Conservation (phyloP, 305 asterid genomes). For the Striga hermonthica region DNA sequence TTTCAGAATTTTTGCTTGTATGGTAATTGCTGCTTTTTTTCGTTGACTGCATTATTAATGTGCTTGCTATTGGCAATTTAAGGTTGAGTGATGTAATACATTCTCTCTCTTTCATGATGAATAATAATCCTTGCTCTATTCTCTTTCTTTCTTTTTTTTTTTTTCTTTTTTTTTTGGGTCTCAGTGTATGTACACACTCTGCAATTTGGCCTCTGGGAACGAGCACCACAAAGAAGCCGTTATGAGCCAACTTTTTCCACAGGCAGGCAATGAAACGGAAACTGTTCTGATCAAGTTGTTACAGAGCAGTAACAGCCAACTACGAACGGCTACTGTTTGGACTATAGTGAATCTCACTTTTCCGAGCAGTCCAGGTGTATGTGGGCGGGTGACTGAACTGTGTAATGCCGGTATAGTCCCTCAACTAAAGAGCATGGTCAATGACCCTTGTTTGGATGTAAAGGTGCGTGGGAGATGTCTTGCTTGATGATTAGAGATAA, state of each 20-base stretch:
- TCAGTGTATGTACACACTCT: slow-evolving; percentile 75
- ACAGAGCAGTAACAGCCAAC: slow-evolving; percentile 65
- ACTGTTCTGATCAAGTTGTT: slow-evolving; percentile 52
- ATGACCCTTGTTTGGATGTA: slow-evolving; percentile 87
- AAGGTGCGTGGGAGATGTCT: slow-evolving; percentile 50
- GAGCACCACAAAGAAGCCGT: slow-evolving; percentile 89
- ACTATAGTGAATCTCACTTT: slow-evolving; percentile 69
- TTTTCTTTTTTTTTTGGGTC: background rate
- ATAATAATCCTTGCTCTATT: no score
- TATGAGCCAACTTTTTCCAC: slow-evolving; percentile 62
- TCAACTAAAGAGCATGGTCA: slow-evolving; percentile 63
- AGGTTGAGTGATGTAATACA: background rate
- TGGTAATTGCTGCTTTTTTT: background rate
- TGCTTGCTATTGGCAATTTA: background rate
- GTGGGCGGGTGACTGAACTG: slow-evolving; percentile 50
- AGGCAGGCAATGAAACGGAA: slow-evolving; percentile 39
- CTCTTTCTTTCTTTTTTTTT: background rate
- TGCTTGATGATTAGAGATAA: background rate
- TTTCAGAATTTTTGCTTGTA: background rate
- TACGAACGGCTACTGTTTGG: slow-evolving; percentile 85
- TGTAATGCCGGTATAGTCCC: slow-evolving; percentile 62
- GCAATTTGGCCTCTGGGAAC: slow-evolving; percentile 85
- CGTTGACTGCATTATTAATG: background rate
- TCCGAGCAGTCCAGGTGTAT: slow-evolving; percentile 63
- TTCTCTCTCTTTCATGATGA: background rate